Conservation (phyloP, 129 eudicot species). For the Chrysanthemum seticuspe region DNA sequence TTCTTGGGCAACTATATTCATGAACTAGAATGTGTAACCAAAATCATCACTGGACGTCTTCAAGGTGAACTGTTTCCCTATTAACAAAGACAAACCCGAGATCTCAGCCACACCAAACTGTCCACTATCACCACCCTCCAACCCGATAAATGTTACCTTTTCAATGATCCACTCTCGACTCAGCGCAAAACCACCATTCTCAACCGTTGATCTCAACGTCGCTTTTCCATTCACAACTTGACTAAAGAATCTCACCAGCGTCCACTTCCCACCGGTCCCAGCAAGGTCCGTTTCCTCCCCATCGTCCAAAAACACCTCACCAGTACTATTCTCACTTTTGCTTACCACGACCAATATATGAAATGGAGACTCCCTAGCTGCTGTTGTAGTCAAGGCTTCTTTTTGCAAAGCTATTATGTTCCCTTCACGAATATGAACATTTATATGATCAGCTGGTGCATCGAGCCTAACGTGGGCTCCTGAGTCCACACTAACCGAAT, state of each 20-base stretch:
- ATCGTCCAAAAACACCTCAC: conserved; percentile 78
- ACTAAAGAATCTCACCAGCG: conserved; percentile 41
- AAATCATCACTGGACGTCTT: conserved; percentile 2
- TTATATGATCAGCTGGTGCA: conserved; percentile 71
- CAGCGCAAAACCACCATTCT: conserved; percentile 55
- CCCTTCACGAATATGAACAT: conserved; percentile 79
- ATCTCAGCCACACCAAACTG: conserved; percentile 40
- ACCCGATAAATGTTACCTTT: conserved; percentile 62
- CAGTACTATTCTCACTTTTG: conserved; percentile 42
- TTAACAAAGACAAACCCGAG: conserved; percentile 36
- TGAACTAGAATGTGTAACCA: no score
- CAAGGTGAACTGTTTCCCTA: conserved; percentile 57
- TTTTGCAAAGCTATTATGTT: conserved; percentile 73
- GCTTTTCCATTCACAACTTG: conserved; percentile 21
- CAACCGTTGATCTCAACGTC: conserved; percentile 46
- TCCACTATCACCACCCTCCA: conserved; percentile 36
- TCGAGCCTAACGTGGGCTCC: conserved; percentile 49
- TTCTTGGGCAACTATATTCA: neutral
- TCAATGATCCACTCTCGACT: conserved; percentile 53
- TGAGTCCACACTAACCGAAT: conserved; percentile 28
- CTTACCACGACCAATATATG: conserved; percentile 57
- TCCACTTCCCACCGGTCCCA: conserved; percentile 42
- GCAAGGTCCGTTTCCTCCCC: conserved; percentile 56
- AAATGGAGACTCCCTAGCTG: conserved; percentile 55
- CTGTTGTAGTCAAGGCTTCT: conserved; percentile 66